phyloP scores from a whole-genome alignment of 1,284 basidiomycete species.

The Pisolithus thermaeus region DNA sequence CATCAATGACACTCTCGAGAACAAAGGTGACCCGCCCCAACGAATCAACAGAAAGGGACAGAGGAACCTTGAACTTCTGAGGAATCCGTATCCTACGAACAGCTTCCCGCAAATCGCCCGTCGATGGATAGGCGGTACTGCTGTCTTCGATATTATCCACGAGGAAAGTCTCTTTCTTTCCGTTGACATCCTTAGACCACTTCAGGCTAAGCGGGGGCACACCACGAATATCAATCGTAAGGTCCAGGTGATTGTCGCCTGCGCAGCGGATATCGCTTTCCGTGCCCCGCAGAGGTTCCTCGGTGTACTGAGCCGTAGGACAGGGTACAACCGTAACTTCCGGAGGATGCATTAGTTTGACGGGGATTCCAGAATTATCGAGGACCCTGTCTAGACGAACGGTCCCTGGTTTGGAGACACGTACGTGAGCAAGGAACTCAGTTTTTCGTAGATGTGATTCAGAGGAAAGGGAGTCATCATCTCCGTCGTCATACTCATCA shows the following conservation, averaged over 20 bases:
- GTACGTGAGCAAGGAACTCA: constrained; percentile 69
- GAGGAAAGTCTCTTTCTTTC: constrained; percentile 59
- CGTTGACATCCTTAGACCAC: constrained; percentile 68
- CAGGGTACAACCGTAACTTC: constrained; percentile 79
- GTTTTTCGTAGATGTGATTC: constrained; percentile 53
- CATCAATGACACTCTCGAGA: constrained; percentile 70
- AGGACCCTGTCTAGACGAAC: constrained; percentile 68
- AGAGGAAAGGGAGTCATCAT: constrained; percentile 34
- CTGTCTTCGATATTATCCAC: constrained; percentile 81
- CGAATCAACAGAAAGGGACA: constrained; percentile 55
- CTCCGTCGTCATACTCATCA: constrained; percentile 54
- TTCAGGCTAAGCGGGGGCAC: constrained; percentile 75
- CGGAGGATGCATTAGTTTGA: constrained; percentile 59
- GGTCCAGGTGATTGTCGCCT: constrained; percentile 58
- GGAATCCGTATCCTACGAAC: constrained; percentile 30
- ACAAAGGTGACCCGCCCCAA: constrained; percentile 65
- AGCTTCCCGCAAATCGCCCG: constrained; percentile 17
- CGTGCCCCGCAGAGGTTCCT: constrained; percentile 34
- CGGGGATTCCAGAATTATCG: constrained; percentile 63
- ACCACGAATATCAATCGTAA: constrained; percentile 68
- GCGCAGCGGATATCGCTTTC: constrained; percentile 61
- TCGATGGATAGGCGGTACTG: constrained; percentile 16
- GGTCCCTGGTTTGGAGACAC: constrained; percentile 61
- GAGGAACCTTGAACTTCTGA: constrained; percentile 60
- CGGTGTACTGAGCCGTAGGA: constrained; percentile 66